These are phyloP conservation scores for Coemansia sp. DNA, from an alignment of 192 early-diverging fungal genomes.

Conservation along the genomic window DNA sequence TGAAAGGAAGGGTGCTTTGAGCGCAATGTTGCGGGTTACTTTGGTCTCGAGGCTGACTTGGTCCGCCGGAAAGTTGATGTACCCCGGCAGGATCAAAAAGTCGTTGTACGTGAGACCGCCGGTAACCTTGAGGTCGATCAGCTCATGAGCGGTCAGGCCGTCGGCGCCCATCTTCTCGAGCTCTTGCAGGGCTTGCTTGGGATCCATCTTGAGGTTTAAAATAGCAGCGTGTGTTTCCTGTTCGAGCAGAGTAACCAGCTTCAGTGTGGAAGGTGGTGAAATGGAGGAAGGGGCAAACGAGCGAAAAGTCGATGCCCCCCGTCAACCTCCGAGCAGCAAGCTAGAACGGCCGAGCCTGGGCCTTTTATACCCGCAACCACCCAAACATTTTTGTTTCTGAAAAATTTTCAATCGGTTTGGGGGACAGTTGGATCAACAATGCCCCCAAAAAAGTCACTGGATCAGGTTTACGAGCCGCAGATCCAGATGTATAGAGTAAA, in stretches of 20 bases:
- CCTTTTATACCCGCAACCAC: conserved; percentile 24
- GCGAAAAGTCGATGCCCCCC: conserved; percentile 41
- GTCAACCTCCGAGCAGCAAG: conserved; percentile 1
- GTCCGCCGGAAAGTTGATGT: conserved; percentile 88
- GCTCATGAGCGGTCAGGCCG: conserved; percentile 80
- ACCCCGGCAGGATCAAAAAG: conserved; percentile 95
- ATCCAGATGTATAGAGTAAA: no score
- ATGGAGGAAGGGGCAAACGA: conserved; percentile 28
- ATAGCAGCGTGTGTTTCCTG: neutral
- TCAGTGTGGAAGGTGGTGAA: neutral
- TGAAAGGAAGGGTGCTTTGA: conserved; percentile 93
- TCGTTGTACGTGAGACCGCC: conserved; percentile 99
- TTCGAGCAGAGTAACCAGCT: neutral
- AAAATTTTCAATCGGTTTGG: conserved; percentile 13
- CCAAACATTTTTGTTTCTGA: neutral
- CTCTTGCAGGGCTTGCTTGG: conserved; percentile 40
- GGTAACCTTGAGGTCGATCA: conserved; percentile 75
- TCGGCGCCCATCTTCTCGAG: conserved; percentile 60
- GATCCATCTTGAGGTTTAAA: conserved; percentile 22
- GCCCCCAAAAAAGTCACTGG: neutral
- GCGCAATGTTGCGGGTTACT: conserved; percentile 85
- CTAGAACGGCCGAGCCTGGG: neutral
- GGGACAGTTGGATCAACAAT: neutral
- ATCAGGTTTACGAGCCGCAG: neutral
- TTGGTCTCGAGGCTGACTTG: conserved; percentile 75